phyloP scores from a whole-genome alignment of 148 eudicot genomes.

The Pharnaceum exiguum region DNA sequence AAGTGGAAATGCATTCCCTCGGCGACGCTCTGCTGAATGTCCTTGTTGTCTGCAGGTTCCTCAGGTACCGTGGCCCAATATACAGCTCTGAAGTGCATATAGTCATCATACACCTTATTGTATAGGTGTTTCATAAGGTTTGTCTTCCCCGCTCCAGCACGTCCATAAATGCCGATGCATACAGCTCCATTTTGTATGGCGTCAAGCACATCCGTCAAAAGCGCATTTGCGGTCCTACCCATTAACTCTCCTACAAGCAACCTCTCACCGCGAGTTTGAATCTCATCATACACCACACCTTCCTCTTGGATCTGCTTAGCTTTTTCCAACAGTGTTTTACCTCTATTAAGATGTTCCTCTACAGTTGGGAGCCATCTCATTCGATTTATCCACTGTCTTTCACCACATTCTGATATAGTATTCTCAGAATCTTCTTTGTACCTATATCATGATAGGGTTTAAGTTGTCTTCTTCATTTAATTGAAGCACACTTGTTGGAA shows the following conservation, averaged over 20 bases:
- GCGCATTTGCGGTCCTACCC: neutral
- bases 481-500: too few relatives aligned
- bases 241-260: neutral
- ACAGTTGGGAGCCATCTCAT: neutral
- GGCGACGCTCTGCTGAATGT: conserved; percentile 3
- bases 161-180: conserved; percentile 8
- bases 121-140: conserved; percentile 9
- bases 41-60: neutral
- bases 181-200: neutral
- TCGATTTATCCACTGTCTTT: neutral
- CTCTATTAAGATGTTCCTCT: conserved; percentile 2
- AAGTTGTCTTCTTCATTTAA: too few relatives aligned
- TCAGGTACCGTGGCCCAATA: conserved; percentile 11
- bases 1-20: neutral
- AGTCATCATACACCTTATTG: neutral
- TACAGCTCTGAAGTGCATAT: neutral
- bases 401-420: too few relatives aligned
- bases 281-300: neutral
- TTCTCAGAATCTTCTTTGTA: too few relatives aligned
- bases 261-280: conserved; percentile 2
- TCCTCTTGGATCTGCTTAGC: neutral
- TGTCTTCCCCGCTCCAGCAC: conserved; percentile 1
- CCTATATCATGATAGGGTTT: too few relatives aligned
- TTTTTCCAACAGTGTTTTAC: neutral
- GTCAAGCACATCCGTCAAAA: neutral